phyloP scores from a whole-genome alignment of 108 stramenopile genomes.

The Fragilariopsis cylindrus region DNA sequence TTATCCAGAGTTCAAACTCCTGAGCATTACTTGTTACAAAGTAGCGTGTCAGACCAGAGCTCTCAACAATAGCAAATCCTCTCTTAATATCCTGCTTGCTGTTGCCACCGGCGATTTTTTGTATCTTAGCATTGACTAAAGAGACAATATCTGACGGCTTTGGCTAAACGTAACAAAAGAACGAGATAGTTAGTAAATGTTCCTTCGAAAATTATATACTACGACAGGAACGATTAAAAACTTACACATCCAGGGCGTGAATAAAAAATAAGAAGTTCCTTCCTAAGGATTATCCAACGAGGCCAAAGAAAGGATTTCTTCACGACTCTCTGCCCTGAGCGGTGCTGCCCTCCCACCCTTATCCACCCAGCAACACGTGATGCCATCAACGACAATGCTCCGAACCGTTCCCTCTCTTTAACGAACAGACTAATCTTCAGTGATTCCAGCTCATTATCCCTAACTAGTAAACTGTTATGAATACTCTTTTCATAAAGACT shows the following conservation, averaged over 20 bases:
- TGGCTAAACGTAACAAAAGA: conserved; percentile 21
- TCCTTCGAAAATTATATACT: background rate
- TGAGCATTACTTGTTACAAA: conserved; percentile 35
- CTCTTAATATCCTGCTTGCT: conserved; percentile 46
- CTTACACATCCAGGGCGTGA: conserved; percentile 42
- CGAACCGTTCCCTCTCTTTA: conserved; percentile 67
- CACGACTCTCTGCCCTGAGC: conserved; percentile 46
- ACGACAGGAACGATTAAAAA: background rate
- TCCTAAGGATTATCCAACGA: conserved; percentile 63
- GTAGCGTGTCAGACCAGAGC: conserved; percentile 31
- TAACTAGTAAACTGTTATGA: conserved; percentile 16
- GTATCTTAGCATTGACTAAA: conserved; percentile 49
- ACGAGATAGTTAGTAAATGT: background rate
- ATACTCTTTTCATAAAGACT: conserved; percentile 22
- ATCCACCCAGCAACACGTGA: conserved; percentile 66
- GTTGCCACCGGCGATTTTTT: conserved; percentile 46
- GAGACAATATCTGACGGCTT: conserved; percentile 54
- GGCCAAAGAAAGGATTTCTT: conserved; percentile 59
- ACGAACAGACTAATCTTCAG: conserved; percentile 45
- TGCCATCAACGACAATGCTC: conserved; percentile 56
- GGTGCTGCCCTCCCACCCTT: conserved; percentile 54
- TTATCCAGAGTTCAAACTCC: conserved; percentile 44
- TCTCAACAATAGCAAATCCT: conserved; percentile 50
- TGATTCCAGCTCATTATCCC: conserved; percentile 39
- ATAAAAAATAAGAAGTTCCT: conserved; percentile 51